phyloP scores from a whole-genome alignment of 192 early-diverging fungal species.

The Rhizoclosmatium sp. region DNA sequence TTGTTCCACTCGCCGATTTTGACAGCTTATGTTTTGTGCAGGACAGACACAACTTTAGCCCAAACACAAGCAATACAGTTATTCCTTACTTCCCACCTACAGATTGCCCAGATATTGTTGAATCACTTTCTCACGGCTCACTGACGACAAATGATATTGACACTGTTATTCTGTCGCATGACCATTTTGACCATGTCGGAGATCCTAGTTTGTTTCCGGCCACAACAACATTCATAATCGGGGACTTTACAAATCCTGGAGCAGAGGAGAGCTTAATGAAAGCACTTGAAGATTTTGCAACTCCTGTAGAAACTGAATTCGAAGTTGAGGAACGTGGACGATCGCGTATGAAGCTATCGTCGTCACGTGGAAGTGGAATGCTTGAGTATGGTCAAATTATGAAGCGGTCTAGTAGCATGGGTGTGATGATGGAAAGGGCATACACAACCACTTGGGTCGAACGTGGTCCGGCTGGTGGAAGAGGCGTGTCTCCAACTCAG shows the following conservation, averaged over 20 bases:
- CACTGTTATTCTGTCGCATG: slow-evolving; percentile 14
- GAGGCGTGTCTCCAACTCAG: not conserved
- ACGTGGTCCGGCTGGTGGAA: not conserved
- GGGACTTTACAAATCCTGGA: slow-evolving; percentile 3
- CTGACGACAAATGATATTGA: not conserved
- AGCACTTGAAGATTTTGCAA: not conserved
- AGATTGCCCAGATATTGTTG: slow-evolving; percentile 1
- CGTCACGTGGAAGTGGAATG: not conserved
- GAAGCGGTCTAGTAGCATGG: not conserved
- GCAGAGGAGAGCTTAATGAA: not conserved
- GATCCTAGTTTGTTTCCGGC: slow-evolving; percentile 4
- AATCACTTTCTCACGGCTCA: not conserved
- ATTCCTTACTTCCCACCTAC: not conserved
- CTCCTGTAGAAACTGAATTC: not conserved
- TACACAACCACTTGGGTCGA: not conserved
- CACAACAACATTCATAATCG: not conserved
- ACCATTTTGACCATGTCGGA: slow-evolving; percentile 22
- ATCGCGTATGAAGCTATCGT: not conserved
- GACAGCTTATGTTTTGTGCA: not conserved
- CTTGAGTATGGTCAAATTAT: not conserved
- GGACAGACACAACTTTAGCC: not conserved
- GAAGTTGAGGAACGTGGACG: not conserved
- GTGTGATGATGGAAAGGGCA: not conserved
- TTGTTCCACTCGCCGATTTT: not conserved
- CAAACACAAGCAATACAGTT: not conserved